Percentiles rank a stretch among this genome's conserved stretches.
Evolutionary conservation across 495 filamentous ascomycete genomes (phyloP).

Genomic region (Physcia stellaris): DNA sequence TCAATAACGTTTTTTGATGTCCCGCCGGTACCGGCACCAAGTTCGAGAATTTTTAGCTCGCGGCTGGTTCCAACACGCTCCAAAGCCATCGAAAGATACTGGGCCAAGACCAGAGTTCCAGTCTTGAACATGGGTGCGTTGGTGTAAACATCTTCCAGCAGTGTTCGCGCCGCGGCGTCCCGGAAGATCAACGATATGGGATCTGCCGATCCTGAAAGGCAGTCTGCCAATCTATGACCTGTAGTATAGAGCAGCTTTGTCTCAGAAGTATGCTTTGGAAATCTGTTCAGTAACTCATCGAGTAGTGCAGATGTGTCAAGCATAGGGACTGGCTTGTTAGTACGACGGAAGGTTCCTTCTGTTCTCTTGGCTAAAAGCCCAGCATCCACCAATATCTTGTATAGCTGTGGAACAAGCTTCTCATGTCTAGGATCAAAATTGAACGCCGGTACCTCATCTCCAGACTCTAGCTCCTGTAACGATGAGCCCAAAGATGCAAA

Average conservation of each 20-base stretch:
- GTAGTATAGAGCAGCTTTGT: conserved; percentile 13
- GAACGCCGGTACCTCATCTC: conserved; percentile 14
- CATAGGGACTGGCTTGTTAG: conserved; percentile 1
- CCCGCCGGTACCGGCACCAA: conserved; percentile 33
- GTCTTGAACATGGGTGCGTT: conserved; percentile 13
- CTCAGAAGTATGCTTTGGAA: conserved; percentile 16
- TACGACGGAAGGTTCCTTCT: not conserved
- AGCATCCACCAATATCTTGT: conserved; percentile 19
- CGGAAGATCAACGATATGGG: conserved; percentile 11
- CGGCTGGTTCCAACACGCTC: not conserved
- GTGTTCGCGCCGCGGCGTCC: not conserved
- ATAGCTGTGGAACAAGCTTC: conserved; percentile 19
- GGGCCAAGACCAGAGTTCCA: conserved; percentile 6
- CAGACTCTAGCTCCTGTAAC: conserved; percentile 14
- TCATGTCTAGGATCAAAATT: conserved; percentile 14
- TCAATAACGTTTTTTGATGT: conserved; percentile 23
- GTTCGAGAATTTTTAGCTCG: conserved; percentile 24
- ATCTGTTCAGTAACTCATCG: conserved; percentile 6
- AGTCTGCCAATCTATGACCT: conserved; percentile 12
- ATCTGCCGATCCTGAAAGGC: conserved; percentile 8
- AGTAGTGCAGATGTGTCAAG: not conserved
- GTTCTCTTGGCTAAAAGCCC: conserved; percentile 6
- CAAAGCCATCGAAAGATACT: conserved; percentile 4
- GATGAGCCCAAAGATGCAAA: conserved; percentile 23
- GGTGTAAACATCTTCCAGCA: conserved; percentile 13